phyloP scores from a whole-genome alignment of 179 eudicot species.

The Corrigiola litoralis region DNA sequence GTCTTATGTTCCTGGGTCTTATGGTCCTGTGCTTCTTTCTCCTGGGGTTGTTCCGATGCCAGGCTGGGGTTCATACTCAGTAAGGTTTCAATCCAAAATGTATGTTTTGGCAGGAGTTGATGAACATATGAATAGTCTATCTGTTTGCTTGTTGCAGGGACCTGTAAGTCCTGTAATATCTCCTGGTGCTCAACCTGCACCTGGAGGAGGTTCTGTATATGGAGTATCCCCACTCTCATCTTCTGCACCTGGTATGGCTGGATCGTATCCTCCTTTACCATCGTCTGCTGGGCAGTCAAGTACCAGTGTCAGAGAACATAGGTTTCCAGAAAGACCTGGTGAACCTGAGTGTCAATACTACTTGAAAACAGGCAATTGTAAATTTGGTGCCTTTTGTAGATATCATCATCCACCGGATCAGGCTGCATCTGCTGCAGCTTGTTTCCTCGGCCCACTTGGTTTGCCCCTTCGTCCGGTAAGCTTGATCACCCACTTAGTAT shows the following conservation, averaged over 20 bases:
- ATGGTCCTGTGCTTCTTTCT: conserved; percentile 72
- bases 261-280: conserved; percentile 47
- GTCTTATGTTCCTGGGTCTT: conserved; percentile 73
- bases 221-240: conserved; percentile 58
- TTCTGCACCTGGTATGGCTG: conserved; percentile 51
- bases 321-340: conserved; percentile 80
- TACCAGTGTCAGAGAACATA: conserved; percentile 33
- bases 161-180: conserved; percentile 71
- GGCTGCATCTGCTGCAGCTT: conserved; percentile 40
- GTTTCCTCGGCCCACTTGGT: conserved; percentile 64
- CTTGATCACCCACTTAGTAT: neutral
- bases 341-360: conserved; percentile 84
- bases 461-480: conserved; percentile 94
- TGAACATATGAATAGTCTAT: conserved; percentile 5
- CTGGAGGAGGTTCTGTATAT: conserved; percentile 56
- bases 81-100: conserved; percentile 22
- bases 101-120: neutral
- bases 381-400: conserved; percentile 79
- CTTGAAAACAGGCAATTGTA: conserved; percentile 87
- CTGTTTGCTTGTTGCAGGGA: conserved; percentile 49
- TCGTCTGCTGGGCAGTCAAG: conserved; percentile 44
- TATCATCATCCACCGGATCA: conserved; percentile 86
- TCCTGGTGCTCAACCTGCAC: conserved; percentile 66
- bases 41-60: conserved; percentile 82
- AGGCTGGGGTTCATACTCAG: conserved; percentile 85